Conservation (phyloP, 2,329 filamentous ascomycete genomes). For the Aspergillus fijiensis region DNA sequence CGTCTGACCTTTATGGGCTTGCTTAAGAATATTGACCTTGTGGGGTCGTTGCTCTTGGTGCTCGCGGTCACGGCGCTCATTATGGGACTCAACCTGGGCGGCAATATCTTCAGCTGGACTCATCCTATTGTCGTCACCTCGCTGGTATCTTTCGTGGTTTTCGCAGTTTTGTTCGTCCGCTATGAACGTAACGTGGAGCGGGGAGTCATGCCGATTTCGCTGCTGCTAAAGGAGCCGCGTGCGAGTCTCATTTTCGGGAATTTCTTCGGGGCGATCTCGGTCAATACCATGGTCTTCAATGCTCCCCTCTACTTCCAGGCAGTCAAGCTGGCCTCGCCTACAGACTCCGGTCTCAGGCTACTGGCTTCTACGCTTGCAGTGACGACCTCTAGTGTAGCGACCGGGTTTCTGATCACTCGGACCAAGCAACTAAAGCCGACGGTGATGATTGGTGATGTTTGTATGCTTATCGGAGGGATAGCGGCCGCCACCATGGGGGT, state of each 20-base stretch:
- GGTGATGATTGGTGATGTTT: constrained; percentile 51
- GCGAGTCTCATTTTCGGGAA: constrained; percentile 53
- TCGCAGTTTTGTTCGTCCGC: constrained; percentile 41
- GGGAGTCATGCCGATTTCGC: constrained; percentile 51
- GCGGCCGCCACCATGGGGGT: constrained; percentile 53
- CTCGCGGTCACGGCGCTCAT: constrained; percentile 50
- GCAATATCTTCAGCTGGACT: constrained; percentile 53
- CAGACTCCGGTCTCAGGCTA: constrained; percentile 69
- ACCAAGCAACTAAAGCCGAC: constrained; percentile 62
- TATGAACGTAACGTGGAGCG: constrained; percentile 47
- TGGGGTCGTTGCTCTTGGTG: constrained; percentile 50
- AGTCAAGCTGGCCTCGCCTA: constrained; percentile 68
- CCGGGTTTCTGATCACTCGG: constrained; percentile 63
- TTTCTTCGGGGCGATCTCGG: constrained; percentile 51
- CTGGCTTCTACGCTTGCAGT: constrained; percentile 61
- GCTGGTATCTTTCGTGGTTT: constrained; percentile 42
- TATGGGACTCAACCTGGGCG: constrained; percentile 53
- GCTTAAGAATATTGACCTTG: constrained; percentile 51
- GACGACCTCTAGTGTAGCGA: constrained; percentile 55
- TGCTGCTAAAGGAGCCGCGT: constrained; percentile 49
- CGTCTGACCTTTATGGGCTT: constrained; percentile 43
- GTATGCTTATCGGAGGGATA: constrained; percentile 53
- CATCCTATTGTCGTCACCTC: constrained; percentile 53
- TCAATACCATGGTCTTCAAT: constrained; percentile 64
- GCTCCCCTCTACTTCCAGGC: constrained; percentile 75